Conservation (phyloP, 1,284 basidiomycete species). For the Peniophora sp. region DNA sequence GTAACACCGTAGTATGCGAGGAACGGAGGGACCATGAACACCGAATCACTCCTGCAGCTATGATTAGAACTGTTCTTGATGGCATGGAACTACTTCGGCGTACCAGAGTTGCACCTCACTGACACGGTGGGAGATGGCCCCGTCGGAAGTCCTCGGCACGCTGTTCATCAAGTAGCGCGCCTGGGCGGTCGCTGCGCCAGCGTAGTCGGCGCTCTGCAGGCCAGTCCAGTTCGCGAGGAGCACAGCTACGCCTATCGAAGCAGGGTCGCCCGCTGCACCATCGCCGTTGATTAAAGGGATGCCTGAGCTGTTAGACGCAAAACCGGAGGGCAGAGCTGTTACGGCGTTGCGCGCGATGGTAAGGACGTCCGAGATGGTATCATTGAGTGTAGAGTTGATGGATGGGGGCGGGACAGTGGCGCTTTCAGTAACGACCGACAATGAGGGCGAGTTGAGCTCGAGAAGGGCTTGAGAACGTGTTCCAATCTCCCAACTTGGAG, state of each 20-base stretch:
- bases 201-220: slow-evolving; percentile 46
- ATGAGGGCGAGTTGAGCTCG: slow-evolving; percentile 56
- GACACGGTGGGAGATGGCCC: slow-evolving; percentile 76
- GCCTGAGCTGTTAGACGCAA: slow-evolving; percentile 27
- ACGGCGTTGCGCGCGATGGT: slow-evolving; percentile 52
- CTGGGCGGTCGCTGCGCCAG: slow-evolving; percentile 61
- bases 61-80: neutral
- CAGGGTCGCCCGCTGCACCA: slow-evolving; percentile 74
- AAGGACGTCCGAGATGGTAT: slow-evolving; percentile 46
- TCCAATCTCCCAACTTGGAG: slow-evolving; percentile 75
- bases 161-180: slow-evolving; percentile 60
- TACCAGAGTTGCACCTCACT: slow-evolving; percentile 63
- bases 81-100: neutral
- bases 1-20: slow-evolving; percentile 82
- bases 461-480: slow-evolving; percentile 66
- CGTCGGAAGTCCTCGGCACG: slow-evolving; percentile 64
- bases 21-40: slow-evolving; percentile 91
- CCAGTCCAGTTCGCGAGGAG: slow-evolving; percentile 73
- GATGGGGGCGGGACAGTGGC: slow-evolving; percentile 28
- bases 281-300: slow-evolving; percentile 45
- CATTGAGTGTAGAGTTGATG: slow-evolving; percentile 25
- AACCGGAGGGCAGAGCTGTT: slow-evolving; percentile 22
- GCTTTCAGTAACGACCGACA: slow-evolving; percentile 49
- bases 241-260: slow-evolving; percentile 74
- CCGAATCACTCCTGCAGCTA: slow-evolving; percentile 56